Evolutionary conservation across 257 asterid species (phyloP).

Genomic region (Knoxia roxburghii): DNA sequence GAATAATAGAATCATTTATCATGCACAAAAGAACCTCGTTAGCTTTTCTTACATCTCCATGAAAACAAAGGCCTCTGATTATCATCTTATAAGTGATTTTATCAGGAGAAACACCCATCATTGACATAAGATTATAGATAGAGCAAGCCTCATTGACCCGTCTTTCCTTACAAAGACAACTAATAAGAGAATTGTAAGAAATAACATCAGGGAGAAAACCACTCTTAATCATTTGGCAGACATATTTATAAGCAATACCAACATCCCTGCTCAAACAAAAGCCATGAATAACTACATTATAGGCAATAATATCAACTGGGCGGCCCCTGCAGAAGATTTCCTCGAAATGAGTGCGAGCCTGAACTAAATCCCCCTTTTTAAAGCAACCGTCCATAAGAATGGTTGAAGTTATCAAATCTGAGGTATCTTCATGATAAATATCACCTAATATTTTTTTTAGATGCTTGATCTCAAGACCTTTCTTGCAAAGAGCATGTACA

Average conservation of each 20-base stretch:
- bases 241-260: conserved; percentile 34
- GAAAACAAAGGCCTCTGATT: conserved; percentile 59
- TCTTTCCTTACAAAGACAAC: conserved; percentile 66
- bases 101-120: conserved; percentile 70
- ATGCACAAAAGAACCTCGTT: conserved; percentile 41
- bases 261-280: conserved; percentile 46
- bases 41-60: conserved; percentile 50
- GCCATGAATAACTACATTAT: conserved; percentile 69
- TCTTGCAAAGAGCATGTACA: conserved; percentile 66
- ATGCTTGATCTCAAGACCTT: conserved; percentile 57
- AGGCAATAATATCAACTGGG: conserved; percentile 56
- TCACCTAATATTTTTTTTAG: conserved; percentile 52
- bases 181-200: conserved; percentile 64
- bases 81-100: conserved; percentile 60
- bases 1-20: conserved; percentile 47
- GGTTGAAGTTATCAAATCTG: conserved; percentile 57
- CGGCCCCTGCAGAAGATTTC: conserved; percentile 32
- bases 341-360: conserved; percentile 55
- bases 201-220: conserved; percentile 60
- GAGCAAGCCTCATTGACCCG: conserved; percentile 62
- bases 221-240: conserved; percentile 56
- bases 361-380: conserved; percentile 53
- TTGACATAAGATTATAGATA: conserved; percentile 54
- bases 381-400: conserved; percentile 69
- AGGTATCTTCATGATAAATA: conserved; percentile 22